A percentile compares a stretch with the other conserved stretches of the same genome.
These are phyloP conservation scores for Jamesozyma hellenica DNA, from an alignment of 805 yeast species.

Conservation along the genomic window DNA sequence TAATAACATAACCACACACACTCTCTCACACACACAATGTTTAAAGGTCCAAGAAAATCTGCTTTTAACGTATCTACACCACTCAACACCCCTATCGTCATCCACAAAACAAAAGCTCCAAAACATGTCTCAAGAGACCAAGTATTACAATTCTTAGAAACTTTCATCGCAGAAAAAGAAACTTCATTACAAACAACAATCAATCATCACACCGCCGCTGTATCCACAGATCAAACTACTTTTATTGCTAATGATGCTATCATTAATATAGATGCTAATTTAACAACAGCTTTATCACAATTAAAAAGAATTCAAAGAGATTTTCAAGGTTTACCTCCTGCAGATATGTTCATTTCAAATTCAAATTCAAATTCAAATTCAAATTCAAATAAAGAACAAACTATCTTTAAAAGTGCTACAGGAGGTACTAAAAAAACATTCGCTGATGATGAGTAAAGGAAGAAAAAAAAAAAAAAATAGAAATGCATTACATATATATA, in stretches of 20 bases:
- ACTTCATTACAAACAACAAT: conserved; percentile 6
- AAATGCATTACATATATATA: neutral
- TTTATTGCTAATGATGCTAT: conserved; percentile 7
- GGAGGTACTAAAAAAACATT: conserved; percentile 25
- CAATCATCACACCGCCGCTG: neutral
- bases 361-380: neutral
- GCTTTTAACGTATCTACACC: conserved; percentile 12
- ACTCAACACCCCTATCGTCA: conserved; percentile 23
- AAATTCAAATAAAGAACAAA: conserved; percentile 2
- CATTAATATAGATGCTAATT: conserved; percentile 20
- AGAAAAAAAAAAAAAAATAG: neutral
- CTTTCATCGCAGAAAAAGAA: conserved; percentile 23
- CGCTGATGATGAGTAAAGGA: conserved; percentile 8
- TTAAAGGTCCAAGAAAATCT: conserved; percentile 20
- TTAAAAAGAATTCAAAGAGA: conserved; percentile 67
- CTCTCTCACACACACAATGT: conserved; percentile 6
- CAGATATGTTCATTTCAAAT: conserved; percentile 8
- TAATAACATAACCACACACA: neutral
- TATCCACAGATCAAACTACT: neutral
- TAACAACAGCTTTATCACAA: conserved; percentile 39
- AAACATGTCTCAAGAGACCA: conserved; percentile 22
- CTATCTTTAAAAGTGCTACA: conserved; percentile 16
- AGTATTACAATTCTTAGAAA: conserved; percentile 19
- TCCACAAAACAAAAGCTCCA: conserved; percentile 17
- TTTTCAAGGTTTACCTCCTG: conserved; percentile 71